Evolutionary conservation across 2,329 filamentous ascomycete species (phyloP).

Genomic region (Sporothrix sp.): DNA sequence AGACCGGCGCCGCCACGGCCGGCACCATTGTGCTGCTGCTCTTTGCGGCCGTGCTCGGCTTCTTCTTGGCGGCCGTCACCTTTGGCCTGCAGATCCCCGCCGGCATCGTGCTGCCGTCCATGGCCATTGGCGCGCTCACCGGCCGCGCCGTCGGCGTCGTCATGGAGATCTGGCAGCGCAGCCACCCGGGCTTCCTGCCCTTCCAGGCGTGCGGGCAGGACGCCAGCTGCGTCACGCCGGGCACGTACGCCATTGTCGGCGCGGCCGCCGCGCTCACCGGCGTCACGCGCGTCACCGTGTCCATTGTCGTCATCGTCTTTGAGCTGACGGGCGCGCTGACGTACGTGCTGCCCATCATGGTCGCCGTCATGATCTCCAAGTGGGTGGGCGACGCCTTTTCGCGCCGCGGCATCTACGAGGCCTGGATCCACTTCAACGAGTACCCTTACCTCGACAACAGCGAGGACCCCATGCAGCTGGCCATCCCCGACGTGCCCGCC

Average conservation of each 20-base stretch:
- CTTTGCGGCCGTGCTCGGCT: slow-evolving; percentile 72
- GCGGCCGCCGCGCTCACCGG: slow-evolving; percentile 90
- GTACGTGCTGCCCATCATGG: slow-evolving; percentile 97
- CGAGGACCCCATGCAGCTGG: slow-evolving; percentile 3
- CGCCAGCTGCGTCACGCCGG: slow-evolving; percentile 79
- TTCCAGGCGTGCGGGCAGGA: slow-evolving; percentile 80
- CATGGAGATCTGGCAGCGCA: slow-evolving; percentile 77
- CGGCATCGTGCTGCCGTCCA: slow-evolving; percentile 89
- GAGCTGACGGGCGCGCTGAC: slow-evolving; percentile 93
- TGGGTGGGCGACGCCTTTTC: slow-evolving; percentile 97
- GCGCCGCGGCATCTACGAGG: slow-evolving; percentile 88
- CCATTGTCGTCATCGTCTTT: slow-evolving; percentile 99
- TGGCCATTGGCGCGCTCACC: slow-evolving; percentile 87
- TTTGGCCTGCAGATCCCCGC: slow-evolving; percentile 93
- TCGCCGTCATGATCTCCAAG: slow-evolving; percentile 95
- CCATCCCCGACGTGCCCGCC: slow-evolving; percentile 74
- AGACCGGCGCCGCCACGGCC: slow-evolving; percentile 71
- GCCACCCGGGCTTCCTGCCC: slow-evolving; percentile 64
- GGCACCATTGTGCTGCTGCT: slow-evolving; percentile 75
- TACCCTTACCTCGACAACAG: slow-evolving; percentile 91
- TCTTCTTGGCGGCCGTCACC: slow-evolving; percentile 75
- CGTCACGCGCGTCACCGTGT: slow-evolving; percentile 92
- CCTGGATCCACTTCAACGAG: slow-evolving; percentile 92
- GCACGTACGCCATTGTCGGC: slow-evolving; percentile 92
- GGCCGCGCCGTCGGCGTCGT: slow-evolving; percentile 83